A percentile compares a stretch with the other conserved stretches of the same genome.
Evolutionary conservation across 2,329 filamentous ascomycete species (phyloP).

Genomic region (Neocucurbitaria cava): DNA sequence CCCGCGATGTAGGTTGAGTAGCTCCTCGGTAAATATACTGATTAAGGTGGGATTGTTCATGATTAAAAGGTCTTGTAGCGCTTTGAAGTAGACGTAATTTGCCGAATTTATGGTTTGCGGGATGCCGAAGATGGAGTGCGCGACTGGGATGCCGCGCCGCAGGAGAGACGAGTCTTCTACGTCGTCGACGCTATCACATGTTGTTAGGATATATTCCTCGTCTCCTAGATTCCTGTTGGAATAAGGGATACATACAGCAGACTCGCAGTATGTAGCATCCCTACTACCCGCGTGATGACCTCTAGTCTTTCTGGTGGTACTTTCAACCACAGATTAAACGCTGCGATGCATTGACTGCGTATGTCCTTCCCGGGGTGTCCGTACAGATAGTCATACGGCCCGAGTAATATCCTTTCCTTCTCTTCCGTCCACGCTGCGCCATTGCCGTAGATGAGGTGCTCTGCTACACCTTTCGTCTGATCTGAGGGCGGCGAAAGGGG

Average conservation of each 20-base stretch:
- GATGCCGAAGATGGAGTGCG: conserved; percentile 83
- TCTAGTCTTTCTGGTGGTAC: conserved; percentile 74
- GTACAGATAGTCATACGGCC: conserved; percentile 81
- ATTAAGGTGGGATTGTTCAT: conserved; percentile 73
- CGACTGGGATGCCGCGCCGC: conserved; percentile 79
- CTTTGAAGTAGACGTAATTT: conserved; percentile 87
- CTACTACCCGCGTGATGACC: conserved; percentile 79
- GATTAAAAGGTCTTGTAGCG: conserved; percentile 75
- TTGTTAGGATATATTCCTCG: neutral
- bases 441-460: conserved; percentile 52
- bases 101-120: conserved; percentile 90
- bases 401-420: conserved; percentile 79
- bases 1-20: conserved; percentile 82
- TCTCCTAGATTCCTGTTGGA: neutral
- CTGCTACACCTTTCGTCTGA: conserved; percentile 36
- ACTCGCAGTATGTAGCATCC: conserved; percentile 86
- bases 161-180: conserved; percentile 83
- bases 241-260: conserved; percentile 60
- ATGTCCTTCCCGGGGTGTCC: conserved; percentile 86
- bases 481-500: conserved; percentile 37
- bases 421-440: conserved; percentile 68
- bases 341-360: conserved; percentile 76
- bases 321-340: conserved; percentile 81
- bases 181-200: conserved; percentile 69
- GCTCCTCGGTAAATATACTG: conserved; percentile 78